These are phyloP conservation scores for Scheffersomyces parashehatae DNA, from an alignment of 1,139 yeast species.

Conservation along the genomic window DNA sequence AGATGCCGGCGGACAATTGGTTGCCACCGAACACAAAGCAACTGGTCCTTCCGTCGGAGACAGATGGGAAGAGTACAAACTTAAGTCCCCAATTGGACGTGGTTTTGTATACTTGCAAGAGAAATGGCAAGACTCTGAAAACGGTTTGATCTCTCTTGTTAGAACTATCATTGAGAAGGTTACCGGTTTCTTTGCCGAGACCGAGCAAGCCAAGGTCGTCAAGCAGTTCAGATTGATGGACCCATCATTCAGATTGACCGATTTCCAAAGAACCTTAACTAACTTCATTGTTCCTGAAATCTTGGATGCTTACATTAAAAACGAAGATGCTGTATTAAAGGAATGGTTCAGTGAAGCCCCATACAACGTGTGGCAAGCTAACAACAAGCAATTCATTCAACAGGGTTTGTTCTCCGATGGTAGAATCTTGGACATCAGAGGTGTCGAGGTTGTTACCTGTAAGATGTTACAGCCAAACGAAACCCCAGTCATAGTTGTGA, in stretches of 20 bases:
- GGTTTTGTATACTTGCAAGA: slow-evolving; percentile 61
- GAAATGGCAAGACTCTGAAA: slow-evolving; percentile 92
- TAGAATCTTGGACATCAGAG: slow-evolving; percentile 88
- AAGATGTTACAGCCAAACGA: slow-evolving; percentile 90
- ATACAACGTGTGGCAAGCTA: slow-evolving; percentile 90
- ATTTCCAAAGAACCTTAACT: slow-evolving; percentile 80
- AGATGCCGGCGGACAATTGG: slow-evolving; percentile 82
- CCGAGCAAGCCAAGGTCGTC: slow-evolving; percentile 91
- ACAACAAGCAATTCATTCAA: slow-evolving; percentile 88
- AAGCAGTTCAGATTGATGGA: slow-evolving; percentile 87
- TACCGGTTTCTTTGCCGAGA: slow-evolving; percentile 90
- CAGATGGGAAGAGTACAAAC: slow-evolving; percentile 67
- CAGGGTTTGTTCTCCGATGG: slow-evolving; percentile 94
- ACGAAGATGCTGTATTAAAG: slow-evolving; percentile 81
- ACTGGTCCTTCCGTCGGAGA: slow-evolving; percentile 70
- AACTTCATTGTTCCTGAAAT: slow-evolving; percentile 94
- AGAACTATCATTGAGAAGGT: slow-evolving; percentile 81
- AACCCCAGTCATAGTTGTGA: slow-evolving; percentile 88
- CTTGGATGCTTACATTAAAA: slow-evolving; percentile 91
- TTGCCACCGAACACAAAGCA: slow-evolving; percentile 80
- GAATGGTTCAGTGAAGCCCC: slow-evolving; percentile 98
- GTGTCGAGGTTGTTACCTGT: slow-evolving; percentile 89
- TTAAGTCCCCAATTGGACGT: slow-evolving; percentile 71
- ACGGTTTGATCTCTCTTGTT: slow-evolving; percentile 79
- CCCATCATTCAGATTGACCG: slow-evolving; percentile 80